These are phyloP conservation scores for Acacia concinna DNA, from an alignment of 331 rosid species.

Conservation along the genomic window DNA sequence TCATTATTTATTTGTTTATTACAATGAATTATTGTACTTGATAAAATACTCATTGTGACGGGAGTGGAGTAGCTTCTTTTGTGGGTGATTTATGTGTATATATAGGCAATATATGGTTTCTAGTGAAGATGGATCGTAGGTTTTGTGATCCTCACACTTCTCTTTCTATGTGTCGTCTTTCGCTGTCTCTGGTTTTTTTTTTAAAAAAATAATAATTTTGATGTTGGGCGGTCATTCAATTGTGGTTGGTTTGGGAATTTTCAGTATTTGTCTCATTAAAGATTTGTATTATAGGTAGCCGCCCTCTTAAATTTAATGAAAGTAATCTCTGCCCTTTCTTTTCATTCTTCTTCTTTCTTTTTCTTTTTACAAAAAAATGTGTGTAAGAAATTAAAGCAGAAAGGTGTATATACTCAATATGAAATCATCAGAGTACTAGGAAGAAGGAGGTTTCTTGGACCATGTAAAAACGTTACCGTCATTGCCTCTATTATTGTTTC, in stretches of 20 bases:
- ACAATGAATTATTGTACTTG: not conserved
- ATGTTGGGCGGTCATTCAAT: not conserved
- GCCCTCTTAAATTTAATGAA: not conserved
- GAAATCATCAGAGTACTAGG: not conserved
- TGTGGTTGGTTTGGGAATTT: not conserved
- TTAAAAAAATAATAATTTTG: not conserved
- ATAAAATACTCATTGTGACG: not conserved
- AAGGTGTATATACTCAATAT: not conserved
- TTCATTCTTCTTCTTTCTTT: no score
- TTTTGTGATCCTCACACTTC: not conserved
- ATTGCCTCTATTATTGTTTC: not conserved
- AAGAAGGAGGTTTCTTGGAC: no score
- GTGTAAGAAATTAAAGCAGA: not conserved
- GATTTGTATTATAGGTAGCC: constrained; percentile 9
- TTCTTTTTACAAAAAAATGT: not conserved
- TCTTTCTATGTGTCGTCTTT: not conserved
- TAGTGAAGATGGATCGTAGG: not conserved
- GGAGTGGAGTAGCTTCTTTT: constrained; percentile 15
- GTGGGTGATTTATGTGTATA: not conserved
- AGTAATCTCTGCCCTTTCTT: not conserved
- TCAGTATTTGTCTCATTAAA: constrained; percentile 24
- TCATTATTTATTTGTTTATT: not conserved
- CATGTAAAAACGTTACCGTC: not conserved
- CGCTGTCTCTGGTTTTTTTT: not conserved
- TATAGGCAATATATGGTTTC: not conserved